Percentiles rank a stretch among this genome's conserved stretches.
Evolutionary conservation across 306 rosid species (phyloP).

Genomic region (Inga leiocalycina): DNA sequence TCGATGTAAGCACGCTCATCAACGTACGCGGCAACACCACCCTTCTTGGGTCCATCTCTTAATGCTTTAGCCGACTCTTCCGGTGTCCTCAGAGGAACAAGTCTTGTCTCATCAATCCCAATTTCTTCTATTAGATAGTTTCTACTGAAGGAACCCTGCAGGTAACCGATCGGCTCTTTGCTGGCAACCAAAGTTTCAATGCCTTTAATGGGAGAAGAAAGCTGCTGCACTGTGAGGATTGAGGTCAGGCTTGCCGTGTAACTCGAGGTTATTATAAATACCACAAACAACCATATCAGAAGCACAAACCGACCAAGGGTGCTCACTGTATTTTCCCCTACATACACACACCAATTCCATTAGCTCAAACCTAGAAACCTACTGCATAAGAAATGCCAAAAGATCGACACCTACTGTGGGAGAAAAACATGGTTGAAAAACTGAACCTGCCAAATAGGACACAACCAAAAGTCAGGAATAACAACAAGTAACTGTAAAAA

Average conservation of each 20-base stretch:
- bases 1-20: slow-evolving; percentile 85
- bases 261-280: slow-evolving; percentile 91
- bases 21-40: slow-evolving; percentile 83
- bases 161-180: slow-evolving; percentile 79
- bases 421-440: slow-evolving; percentile 80
- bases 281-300: slow-evolving; percentile 88
- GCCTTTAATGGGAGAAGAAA: slow-evolving; percentile 79
- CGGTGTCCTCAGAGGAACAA: slow-evolving; percentile 62
- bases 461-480: neutral
- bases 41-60: slow-evolving; percentile 62
- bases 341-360: slow-evolving; percentile 22
- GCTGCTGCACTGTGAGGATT: slow-evolving; percentile 91
- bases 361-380: slow-evolving; percentile 28
- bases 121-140: slow-evolving; percentile 64
- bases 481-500: neutral
- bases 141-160: slow-evolving; percentile 67
- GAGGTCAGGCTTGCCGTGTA: slow-evolving; percentile 97
- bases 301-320: slow-evolving; percentile 85
- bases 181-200: slow-evolving; percentile 59
- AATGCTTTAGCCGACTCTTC: slow-evolving; percentile 69
- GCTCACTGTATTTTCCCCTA: slow-evolving; percentile 94
- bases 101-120: slow-evolving; percentile 66
- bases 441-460: slow-evolving; percentile 64
- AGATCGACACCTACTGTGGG: slow-evolving; percentile 73
- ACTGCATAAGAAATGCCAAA: slow-evolving; percentile 26